Base-by-base conservation (phyloP, 345 rosid species). In the Noccaea caerulescens region DNA sequence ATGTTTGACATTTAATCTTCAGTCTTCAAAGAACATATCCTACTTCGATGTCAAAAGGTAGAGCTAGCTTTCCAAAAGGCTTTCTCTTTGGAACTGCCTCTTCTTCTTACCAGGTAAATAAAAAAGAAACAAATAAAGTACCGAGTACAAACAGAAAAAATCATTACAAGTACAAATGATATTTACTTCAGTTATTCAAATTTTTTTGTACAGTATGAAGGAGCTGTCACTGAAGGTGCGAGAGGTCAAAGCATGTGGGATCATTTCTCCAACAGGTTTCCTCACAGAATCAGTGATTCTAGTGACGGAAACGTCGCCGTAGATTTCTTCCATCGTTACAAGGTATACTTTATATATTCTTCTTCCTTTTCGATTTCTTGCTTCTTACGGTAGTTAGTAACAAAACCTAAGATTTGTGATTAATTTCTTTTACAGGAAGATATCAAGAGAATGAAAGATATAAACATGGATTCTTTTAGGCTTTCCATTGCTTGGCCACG, bases 401-500 rank as follows among this genome's bases (percentile, higher is more conserved):
- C 32, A 14, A 16, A 1, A 25, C 4, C 42, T 16, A 74, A 43
- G 25, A 66, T 67, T 14, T 74, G 5, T 74, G 57, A 1, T 66
- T 41, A 0, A 58, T 52, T 67, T 39, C 52, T 68, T 63, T 50
- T 57, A 16, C 66, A 43, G 67, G 81, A 81, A 44, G 89, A 85
- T 57, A 65, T 76, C 1, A 56, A 63, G 23, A 65, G 78, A n/a
- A 54, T 85, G 76, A 81, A 81, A 47, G 69, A 55, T 16, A 55
- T 83, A 6, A 81, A 82, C 20, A 64, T 82, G 68, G 81, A 85
- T 63, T 69, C 80, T 5, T 83, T 76, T 71, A 80, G 84, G 69
- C 81, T 85, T 45, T 85, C 85, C 58, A 80, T 85, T 44, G 84
- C 87, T 57, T 85, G 89, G 89, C 39, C 85, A 12, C 68, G 89